Evolutionary conservation across 345 rosid genomes (phyloP).

Genomic region (Chamaenerion angustifolium): DNA sequence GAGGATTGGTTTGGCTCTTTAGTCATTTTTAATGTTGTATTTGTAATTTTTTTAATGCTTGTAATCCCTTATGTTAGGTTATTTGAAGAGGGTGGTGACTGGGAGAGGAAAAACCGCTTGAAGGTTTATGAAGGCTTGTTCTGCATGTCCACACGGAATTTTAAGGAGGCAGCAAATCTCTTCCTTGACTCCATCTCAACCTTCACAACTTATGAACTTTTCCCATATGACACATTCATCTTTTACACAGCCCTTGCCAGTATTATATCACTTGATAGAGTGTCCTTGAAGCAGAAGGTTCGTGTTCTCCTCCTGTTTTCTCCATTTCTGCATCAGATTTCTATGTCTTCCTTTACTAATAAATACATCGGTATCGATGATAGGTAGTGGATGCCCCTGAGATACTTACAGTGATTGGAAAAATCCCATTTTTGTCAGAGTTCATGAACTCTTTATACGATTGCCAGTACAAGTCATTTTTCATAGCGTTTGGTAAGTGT

Average conservation of each 20-base stretch:
- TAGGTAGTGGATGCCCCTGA: conserved; percentile 99
- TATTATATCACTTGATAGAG: conserved; percentile 90
- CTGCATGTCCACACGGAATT: conserved; percentile 82
- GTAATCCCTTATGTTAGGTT: conserved; percentile 32
- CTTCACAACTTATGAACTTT: conserved; percentile 92
- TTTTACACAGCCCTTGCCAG: conserved; percentile 94
- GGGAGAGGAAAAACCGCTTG: conserved; percentile 97
- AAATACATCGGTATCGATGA: neutral
- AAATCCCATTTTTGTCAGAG: conserved; percentile 74
- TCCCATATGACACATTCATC: conserved; percentile 88
- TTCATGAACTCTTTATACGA: conserved; percentile 87
- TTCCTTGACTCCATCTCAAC: conserved; percentile 97
- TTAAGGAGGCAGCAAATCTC: conserved; percentile 77
- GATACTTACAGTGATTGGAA: conserved; percentile 93
- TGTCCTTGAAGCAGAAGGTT: conserved; percentile 95
- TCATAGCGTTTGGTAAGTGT: conserved; percentile 80
- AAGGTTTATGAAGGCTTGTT: conserved; percentile 95
- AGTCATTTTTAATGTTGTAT: conserved; percentile 1
- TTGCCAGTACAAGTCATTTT: conserved; percentile 85
- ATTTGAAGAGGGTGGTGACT: conserved; percentile 99
- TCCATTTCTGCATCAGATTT: neutral
- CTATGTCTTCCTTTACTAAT: neutral
- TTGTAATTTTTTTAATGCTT: conserved; percentile 2
- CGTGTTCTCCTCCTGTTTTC: conserved; percentile 3
- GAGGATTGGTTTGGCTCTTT: conserved; percentile 10